Percentiles rank a stretch among this genome's conserved stretches.
phyloP scores from a whole-genome alignment of 495 filamentous ascomycete species.

The Sordaria brevicollis region DNA sequence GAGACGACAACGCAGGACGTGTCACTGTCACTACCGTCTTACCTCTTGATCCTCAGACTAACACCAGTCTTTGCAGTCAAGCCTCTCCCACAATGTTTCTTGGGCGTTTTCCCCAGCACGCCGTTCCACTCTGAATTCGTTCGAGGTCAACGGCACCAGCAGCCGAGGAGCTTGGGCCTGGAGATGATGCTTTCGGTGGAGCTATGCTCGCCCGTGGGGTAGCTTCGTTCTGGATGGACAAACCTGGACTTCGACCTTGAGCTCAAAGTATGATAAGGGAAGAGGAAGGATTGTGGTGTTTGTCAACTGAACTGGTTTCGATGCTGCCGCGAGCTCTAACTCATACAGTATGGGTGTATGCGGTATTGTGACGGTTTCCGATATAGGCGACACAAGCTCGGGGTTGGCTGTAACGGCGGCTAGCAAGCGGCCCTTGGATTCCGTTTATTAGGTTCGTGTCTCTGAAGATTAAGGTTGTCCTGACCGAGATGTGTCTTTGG shows the following conservation, averaged over 20 bases:
- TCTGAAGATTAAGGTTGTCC: neutral
- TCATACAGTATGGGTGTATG: constrained; percentile 10
- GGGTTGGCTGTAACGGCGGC: constrained; percentile 5
- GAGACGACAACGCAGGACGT: neutral
- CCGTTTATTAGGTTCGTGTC: neutral
- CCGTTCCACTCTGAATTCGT: neutral
- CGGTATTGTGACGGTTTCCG: constrained; percentile 13
- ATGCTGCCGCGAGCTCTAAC: constrained; percentile 8
- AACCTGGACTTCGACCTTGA: neutral
- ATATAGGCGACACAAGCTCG: constrained; percentile 18
- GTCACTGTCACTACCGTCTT: neutral
- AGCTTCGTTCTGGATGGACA: neutral
- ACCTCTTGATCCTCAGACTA: neutral
- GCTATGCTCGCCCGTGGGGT: neutral
- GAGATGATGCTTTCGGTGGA: neutral
- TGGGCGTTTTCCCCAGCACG: neutral
- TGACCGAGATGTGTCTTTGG: neutral
- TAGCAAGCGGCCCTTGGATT: neutral
- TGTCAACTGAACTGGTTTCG: neutral
- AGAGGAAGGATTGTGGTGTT: neutral
- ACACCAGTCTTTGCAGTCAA: neutral
- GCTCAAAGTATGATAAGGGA: neutral
- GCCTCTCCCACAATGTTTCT: neutral
- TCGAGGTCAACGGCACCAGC: neutral
- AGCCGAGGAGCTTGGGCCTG: neutral